Conservation (phyloP, 2,329 filamentous ascomycete genomes). For the Fusarium sp. region DNA sequence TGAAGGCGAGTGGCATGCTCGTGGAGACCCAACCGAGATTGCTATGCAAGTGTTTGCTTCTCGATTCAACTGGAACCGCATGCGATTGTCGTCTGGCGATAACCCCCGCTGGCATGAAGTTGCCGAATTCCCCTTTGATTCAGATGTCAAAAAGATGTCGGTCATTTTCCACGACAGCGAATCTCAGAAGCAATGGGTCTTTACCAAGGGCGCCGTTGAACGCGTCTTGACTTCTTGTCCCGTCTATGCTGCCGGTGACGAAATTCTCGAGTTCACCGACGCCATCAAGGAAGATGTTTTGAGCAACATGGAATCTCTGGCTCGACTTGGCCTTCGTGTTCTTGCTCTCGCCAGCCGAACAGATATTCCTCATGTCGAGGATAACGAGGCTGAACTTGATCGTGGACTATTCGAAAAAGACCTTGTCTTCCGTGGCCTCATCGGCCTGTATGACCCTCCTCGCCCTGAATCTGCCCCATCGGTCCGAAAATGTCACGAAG, state of each 20-base stretch:
- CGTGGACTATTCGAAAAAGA: conserved; percentile 68
- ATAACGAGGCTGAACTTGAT: conserved; percentile 55
- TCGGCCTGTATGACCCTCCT: conserved; percentile 79
- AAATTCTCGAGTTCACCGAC: conserved; percentile 59
- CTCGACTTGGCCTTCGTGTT: conserved; percentile 73
- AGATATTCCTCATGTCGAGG: conserved; percentile 49
- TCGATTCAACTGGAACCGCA: conserved; percentile 71
- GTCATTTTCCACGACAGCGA: conserved; percentile 67
- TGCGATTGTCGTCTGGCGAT: conserved; percentile 60
- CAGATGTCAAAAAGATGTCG: conserved; percentile 80
- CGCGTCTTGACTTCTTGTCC: conserved; percentile 72
- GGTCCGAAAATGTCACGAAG: conserved; percentile 66
- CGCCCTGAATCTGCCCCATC: conserved; percentile 72
- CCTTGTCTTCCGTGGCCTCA: conserved; percentile 73
- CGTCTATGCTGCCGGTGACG: conserved; percentile 56
- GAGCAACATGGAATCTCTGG: conserved; percentile 74
- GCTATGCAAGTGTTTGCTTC: conserved; percentile 79
- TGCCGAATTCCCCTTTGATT: conserved; percentile 79
- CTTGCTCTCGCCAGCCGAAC: conserved; percentile 69
- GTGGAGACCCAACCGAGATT: conserved; percentile 74
- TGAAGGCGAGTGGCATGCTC: conserved; percentile 67
- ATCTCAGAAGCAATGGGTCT: conserved; percentile 57
- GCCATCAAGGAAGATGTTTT: conserved; percentile 66
- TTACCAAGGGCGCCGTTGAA: conserved; percentile 76
- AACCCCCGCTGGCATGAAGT: conserved; percentile 65